A percentile compares a stretch with the other conserved stretches of the same genome.
phyloP scores from a whole-genome alignment of 768 basidiomycete species.

The Suillus discolor region DNA sequence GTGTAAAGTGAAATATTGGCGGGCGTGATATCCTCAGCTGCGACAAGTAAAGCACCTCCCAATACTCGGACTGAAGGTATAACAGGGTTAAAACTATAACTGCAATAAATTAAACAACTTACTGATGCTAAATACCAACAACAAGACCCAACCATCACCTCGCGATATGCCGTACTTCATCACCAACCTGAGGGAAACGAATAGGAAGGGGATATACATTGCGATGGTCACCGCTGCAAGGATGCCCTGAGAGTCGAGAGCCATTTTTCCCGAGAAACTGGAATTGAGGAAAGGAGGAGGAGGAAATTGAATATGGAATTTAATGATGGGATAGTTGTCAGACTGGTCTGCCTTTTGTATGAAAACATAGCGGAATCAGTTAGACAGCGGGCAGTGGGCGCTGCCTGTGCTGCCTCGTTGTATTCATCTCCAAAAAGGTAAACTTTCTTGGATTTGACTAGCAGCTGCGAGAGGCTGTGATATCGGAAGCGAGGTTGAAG shows the following conservation, averaged over 20 bases:
- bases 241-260: constrained; percentile 44
- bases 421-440: neutral
- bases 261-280: constrained; percentile 24
- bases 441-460: neutral
- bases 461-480: neutral
- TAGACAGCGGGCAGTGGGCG: constrained; percentile 21
- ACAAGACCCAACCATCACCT: constrained; percentile 68
- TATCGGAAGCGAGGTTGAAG: neutral
- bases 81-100: constrained; percentile 8
- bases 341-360: constrained; percentile 20
- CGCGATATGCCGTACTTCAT: constrained; percentile 57
- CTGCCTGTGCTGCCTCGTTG: neutral
- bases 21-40: constrained; percentile 47
- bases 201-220: constrained; percentile 59
- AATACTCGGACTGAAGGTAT: constrained; percentile 52
- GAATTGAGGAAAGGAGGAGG: constrained; percentile 1
- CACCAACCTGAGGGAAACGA: constrained; percentile 46
- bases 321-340: neutral
- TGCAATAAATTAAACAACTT: constrained; percentile 23
- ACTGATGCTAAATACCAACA: constrained; percentile 64
- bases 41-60: constrained; percentile 57
- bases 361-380: constrained; percentile 3
- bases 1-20: constrained; percentile 48
- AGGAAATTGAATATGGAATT: constrained; percentile 5
- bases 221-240: constrained; percentile 62